Evolutionary conservation across 73 alveolate genomes (phyloP).

Genomic region (Stentor coeruleus): DNA sequence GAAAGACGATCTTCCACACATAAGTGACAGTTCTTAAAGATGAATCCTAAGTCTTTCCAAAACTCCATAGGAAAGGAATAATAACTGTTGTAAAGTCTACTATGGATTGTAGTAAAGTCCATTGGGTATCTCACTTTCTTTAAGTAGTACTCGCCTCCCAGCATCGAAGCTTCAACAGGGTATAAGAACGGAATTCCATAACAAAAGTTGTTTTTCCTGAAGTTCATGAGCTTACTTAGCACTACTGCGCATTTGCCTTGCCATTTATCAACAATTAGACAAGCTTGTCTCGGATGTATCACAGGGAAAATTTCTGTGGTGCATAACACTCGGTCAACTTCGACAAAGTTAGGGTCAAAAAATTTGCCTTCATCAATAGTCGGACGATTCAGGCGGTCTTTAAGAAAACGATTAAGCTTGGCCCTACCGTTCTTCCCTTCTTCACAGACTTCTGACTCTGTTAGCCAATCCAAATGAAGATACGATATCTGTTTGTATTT

Average conservation of each 20-base stretch:
- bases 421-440: conserved; percentile 24
- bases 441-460: conserved; percentile 40
- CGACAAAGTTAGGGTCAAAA: conserved; percentile 43
- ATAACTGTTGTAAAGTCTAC: conserved; percentile 57
- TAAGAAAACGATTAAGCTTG: conserved; percentile 8
- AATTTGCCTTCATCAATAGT: conserved; percentile 31
- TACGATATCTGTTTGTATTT: conserved; percentile 47
- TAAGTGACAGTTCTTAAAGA: conserved; percentile 69
- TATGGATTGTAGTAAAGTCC: conserved; percentile 66
- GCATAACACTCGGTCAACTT: conserved; percentile 56
- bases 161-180: conserved; percentile 65
- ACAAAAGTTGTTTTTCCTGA: conserved; percentile 46
- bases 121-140: conserved; percentile 65
- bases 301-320: conserved; percentile 71
- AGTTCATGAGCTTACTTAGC: conserved; percentile 39
- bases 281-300: conserved; percentile 77
- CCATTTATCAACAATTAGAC: conserved; percentile 65
- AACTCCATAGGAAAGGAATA: conserved; percentile 59
- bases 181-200: conserved; percentile 69
- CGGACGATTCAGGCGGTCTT: conserved; percentile 16
- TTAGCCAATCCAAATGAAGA: conserved; percentile 63
- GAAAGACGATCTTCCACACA: conserved; percentile 44
- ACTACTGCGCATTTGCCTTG: conserved; percentile 43
- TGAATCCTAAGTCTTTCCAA: conserved; percentile 79
- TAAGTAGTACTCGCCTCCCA: conserved; percentile 49